phyloP scores from a whole-genome alignment of 148 eudicot species.

The Vaccinium myrtillus region DNA sequence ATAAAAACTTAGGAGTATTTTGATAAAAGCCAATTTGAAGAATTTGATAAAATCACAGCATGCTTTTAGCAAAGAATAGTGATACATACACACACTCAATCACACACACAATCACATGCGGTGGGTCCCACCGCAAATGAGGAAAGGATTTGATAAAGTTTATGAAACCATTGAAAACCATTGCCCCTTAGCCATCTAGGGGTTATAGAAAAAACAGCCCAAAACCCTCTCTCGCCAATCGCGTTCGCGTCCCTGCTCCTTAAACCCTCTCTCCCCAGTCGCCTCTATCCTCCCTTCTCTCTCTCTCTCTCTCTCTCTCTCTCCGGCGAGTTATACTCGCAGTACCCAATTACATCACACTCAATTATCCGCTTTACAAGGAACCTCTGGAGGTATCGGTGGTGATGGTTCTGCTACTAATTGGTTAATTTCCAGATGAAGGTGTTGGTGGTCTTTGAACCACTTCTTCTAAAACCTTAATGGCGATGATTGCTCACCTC shows the following conservation, averaged over 20 bases:
- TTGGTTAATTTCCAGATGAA: conserved; percentile 6
- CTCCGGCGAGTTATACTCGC: background rate
- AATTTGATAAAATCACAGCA: too few relatives aligned
- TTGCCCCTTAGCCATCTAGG: too few relatives aligned
- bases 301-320: background rate
- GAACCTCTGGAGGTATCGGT: background rate
- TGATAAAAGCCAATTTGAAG: too few relatives aligned
- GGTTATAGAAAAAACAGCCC: background rate
- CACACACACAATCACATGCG: too few relatives aligned
- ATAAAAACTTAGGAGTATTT: too few relatives aligned
- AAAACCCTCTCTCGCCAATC: background rate
- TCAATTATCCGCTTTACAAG: background rate
- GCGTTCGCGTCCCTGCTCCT: background rate
- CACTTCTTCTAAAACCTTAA: conserved; percentile 22
- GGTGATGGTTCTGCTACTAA: background rate
- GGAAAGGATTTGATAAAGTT: too few relatives aligned
- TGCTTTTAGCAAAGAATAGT: too few relatives aligned
- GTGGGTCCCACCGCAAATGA: too few relatives aligned
- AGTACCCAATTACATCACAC: background rate
- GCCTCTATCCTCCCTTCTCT: background rate
- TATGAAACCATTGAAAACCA: too few relatives aligned
- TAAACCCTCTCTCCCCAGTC: background rate
- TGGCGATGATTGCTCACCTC: conserved; percentile 22
- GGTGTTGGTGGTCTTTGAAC: conserved; percentile 14
- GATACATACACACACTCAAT: too few relatives aligned